phyloP scores from a whole-genome alignment of 1,139 yeast genomes.

The Casaregolazyma lundiana region DNA sequence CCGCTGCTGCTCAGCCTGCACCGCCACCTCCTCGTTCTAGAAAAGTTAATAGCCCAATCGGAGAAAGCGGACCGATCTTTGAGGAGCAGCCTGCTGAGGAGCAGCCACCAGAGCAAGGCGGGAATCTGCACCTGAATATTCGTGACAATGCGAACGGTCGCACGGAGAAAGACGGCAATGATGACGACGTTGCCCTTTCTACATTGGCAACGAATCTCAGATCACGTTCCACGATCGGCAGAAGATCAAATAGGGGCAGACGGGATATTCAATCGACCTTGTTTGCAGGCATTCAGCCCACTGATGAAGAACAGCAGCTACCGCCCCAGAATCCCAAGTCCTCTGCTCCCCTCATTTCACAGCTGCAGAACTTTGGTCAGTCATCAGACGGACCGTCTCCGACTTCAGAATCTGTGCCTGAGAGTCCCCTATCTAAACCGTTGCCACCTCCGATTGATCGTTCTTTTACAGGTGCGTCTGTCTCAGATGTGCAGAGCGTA shows the following conservation, averaged over 20 bases:
- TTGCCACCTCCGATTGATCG: slow-evolving; percentile 11
- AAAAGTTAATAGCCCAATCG: slow-evolving; percentile 34
- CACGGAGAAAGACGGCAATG: slow-evolving; percentile 30
- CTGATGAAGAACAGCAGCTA: slow-evolving; percentile 22
- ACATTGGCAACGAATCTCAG: slow-evolving; percentile 31
- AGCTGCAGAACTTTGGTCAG: slow-evolving; percentile 17
- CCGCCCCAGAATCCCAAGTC: slow-evolving; percentile 10
- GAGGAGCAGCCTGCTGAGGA: slow-evolving; percentile 4
- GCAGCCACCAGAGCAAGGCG: slow-evolving; percentile 15
- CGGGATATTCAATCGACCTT: slow-evolving; percentile 51
- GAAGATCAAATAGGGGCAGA: slow-evolving; percentile 35
- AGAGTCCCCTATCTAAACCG: slow-evolving; percentile 8
- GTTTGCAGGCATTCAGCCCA: slow-evolving; percentile 46
- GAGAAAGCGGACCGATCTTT: slow-evolving; percentile 8
- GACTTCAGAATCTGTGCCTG: slow-evolving; percentile 9
- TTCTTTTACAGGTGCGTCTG: slow-evolving; percentile 8
- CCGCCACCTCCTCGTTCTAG: slow-evolving; percentile 78
- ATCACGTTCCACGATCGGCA: slow-evolving; percentile 29
- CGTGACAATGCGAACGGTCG: slow-evolving; percentile 30
- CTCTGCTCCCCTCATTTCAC: slow-evolving; percentile 18
- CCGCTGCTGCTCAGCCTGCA: slow-evolving; percentile 21
- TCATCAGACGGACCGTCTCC: background rate
- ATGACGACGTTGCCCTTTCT: slow-evolving; percentile 30
- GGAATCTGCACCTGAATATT: slow-evolving; percentile 26
- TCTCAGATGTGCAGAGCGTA: slow-evolving; percentile 13